Percentiles rank a stretch among this genome's conserved stretches.
Evolutionary conservation across 2,329 filamentous ascomycete species (phyloP).

Genomic region (Stagonosporopsis rhizophila): DNA sequence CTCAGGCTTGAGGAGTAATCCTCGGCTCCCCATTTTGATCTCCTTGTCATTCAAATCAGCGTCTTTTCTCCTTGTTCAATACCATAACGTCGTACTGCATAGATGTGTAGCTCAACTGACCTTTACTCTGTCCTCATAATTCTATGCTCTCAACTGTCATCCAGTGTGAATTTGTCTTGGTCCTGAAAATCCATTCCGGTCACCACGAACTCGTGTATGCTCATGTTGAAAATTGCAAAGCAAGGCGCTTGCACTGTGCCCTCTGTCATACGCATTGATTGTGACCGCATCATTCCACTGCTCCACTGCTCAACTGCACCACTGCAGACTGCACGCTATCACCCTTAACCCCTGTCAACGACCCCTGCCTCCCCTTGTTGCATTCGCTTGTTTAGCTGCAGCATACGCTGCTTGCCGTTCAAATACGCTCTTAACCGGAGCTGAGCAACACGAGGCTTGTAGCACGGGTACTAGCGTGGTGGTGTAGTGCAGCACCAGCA

Average conservation of each 20-base stretch:
- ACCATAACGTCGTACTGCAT: not conserved
- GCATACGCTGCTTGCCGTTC: slow-evolving; percentile 3
- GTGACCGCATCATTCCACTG: not conserved
- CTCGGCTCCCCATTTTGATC: not conserved
- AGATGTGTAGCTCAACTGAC: not conserved
- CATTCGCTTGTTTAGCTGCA: slow-evolving; percentile 3
- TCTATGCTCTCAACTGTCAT: not conserved
- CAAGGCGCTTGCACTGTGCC: not conserved
- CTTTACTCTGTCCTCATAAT: not conserved
- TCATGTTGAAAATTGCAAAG: not conserved
- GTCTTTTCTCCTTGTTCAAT: not conserved
- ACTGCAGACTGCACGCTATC: not conserved
- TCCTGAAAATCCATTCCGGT: not conserved
- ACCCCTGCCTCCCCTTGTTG: slow-evolving; percentile 3
- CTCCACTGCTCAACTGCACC: not conserved
- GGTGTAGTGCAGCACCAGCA: not conserved
- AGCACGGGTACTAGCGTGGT: slow-evolving; percentile 8
- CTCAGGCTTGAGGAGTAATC: not conserved
- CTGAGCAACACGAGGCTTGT: slow-evolving; percentile 9
- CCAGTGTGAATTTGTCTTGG: not conserved
- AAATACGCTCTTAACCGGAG: not conserved
- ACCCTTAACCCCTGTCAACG: not conserved
- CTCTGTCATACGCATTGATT: not conserved
- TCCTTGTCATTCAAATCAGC: not conserved
- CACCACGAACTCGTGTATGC: not conserved